phyloP scores from a whole-genome alignment of 1,284 basidiomycete genomes.

The Peniophora sp. region DNA sequence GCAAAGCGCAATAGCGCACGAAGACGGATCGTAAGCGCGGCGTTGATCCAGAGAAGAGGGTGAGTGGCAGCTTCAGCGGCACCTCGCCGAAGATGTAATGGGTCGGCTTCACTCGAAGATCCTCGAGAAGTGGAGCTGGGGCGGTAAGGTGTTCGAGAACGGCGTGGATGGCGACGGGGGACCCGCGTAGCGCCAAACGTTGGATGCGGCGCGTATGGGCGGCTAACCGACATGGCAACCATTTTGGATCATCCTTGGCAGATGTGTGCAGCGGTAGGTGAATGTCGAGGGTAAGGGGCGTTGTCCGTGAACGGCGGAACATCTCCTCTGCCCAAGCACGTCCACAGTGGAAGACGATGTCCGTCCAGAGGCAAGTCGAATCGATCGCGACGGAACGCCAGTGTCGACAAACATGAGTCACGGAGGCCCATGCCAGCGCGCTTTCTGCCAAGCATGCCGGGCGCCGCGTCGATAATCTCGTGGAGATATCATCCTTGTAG shows the following conservation, averaged over 20 bases:
- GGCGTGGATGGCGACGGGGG: neutral
- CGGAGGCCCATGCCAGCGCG: slow-evolving; percentile 7
- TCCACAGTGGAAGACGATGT: slow-evolving; percentile 7
- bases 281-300: slow-evolving; percentile 3
- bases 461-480: neutral
- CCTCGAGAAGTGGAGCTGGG: neutral
- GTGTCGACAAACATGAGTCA: slow-evolving; percentile 9
- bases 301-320: slow-evolving; percentile 4
- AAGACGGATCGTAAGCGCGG: neutral
- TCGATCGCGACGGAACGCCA: slow-evolving; percentile 10
- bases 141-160: neutral
- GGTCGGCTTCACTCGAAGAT: neutral
- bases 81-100: neutral
- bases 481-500: neutral
- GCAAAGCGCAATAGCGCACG: neutral
- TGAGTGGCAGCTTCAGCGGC: neutral
- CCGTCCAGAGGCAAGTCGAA: slow-evolving; percentile 5
- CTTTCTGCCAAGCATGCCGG: neutral
- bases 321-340: slow-evolving; percentile 7
- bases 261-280: neutral
- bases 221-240: neutral
- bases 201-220: neutral
- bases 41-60: neutral
- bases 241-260: neutral
- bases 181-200: neutral